Evolutionary conservation across 208 protist species (phyloP).

Genomic region (Leishmania guyanensis): DNA sequence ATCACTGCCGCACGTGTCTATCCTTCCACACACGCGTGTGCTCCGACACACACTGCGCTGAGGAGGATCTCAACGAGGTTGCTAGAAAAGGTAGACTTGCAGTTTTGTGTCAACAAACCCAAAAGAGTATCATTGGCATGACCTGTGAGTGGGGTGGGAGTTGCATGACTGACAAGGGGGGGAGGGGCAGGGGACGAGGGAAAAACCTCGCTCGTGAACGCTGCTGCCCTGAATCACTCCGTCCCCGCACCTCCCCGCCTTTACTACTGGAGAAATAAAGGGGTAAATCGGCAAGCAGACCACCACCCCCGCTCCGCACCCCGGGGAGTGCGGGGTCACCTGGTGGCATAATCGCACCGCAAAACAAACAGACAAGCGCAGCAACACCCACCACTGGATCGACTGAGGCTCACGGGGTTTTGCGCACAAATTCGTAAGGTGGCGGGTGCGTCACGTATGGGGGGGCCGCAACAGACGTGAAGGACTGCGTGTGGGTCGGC

Average conservation of each 20-base stretch:
- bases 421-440: conserved; percentile 63
- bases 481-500: conserved; percentile 46
- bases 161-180: background rate
- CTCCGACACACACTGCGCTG: background rate
- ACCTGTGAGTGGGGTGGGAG: background rate
- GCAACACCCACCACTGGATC: background rate
- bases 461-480: conserved; percentile 38
- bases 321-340: background rate
- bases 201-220: too few species aligned
- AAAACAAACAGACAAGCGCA: background rate
- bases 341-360: background rate
- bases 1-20: background rate
- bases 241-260: background rate
- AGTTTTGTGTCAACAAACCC: background rate
- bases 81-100: background rate
- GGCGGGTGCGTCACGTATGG: conserved; percentile 26
- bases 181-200: too few species aligned
- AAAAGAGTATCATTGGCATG: background rate
- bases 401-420: background rate
- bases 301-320: background rate
- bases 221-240: background rate
- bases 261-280: background rate
- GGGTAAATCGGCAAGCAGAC: background rate
- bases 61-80: background rate
- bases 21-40: background rate